Evolutionary conservation across 2,329 filamentous ascomycete genomes (phyloP).

Genomic region (Talaromyces atroroseus): DNA sequence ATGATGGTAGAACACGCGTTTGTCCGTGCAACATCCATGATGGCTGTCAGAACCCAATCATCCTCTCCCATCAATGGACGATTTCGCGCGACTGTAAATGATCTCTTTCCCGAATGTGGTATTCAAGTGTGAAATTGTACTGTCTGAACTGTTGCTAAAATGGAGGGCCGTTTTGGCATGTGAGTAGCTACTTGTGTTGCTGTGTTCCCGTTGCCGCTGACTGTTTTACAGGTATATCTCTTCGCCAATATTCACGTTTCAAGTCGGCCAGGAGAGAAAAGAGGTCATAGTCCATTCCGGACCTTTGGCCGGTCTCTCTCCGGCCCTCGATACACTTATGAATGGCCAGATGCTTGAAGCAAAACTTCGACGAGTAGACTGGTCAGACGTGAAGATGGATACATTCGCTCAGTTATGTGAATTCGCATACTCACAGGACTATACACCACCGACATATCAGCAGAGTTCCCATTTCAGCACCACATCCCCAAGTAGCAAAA

Average conservation of each 20-base stretch:
- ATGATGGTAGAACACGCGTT: background rate
- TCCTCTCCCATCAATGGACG: background rate
- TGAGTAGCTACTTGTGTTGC: background rate
- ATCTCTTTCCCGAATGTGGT: background rate
- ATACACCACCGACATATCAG: conserved; percentile 19
- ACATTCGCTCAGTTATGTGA: conserved; percentile 34
- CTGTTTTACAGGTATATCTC: conserved; percentile 9
- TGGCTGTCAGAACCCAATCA: background rate
- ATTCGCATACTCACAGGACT: conserved; percentile 34
- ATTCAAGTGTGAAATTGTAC: background rate
- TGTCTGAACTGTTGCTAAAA: background rate
- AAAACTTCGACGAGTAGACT: conserved; percentile 16
- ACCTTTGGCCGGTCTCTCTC: conserved; percentile 10
- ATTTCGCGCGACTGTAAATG: background rate
- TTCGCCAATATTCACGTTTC: conserved; percentile 13
- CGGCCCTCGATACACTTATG: conserved; percentile 10
- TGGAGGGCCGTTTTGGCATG: background rate
- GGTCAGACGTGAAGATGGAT: conserved; percentile 29
- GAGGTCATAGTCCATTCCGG: conserved; percentile 13
- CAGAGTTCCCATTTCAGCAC: background rate
- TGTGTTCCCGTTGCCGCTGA: background rate
- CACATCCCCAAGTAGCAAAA: background rate
- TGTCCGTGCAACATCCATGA: background rate
- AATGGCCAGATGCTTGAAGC: conserved; percentile 14
- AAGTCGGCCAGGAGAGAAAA: conserved; percentile 9